Evolutionary conservation across 2,329 filamentous ascomycete genomes (phyloP).

Genomic region (Cryphonectria japonica): DNA sequence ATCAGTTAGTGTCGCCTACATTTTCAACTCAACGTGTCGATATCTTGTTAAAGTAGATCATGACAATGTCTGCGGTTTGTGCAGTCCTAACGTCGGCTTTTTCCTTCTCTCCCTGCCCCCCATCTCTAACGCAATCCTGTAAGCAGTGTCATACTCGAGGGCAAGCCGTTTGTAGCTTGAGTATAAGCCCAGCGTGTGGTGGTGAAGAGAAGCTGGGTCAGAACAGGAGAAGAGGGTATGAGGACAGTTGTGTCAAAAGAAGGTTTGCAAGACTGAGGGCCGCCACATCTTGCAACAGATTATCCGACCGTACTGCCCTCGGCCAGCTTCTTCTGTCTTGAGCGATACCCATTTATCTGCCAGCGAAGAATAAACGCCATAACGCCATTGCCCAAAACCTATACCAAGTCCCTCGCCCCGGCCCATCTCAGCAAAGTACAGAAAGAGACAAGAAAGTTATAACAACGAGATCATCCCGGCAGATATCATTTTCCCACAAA

Average conservation of each 20-base stretch:
- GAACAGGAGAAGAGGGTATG: background rate
- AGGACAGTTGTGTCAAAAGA: background rate
- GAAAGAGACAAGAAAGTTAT: background rate
- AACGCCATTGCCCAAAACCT: slow-evolving; percentile 12
- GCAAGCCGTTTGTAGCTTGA: background rate
- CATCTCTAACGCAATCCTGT: no score
- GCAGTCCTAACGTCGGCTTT: no score
- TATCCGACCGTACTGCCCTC: background rate
- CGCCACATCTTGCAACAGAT: background rate
- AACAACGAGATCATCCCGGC: background rate
- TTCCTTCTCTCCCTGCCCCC: no score
- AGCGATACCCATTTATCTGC: background rate
- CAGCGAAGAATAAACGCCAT: background rate
- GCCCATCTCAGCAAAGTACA: background rate
- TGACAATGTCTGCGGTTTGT: no score
- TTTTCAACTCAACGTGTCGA: no score
- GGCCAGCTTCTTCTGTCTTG: background rate
- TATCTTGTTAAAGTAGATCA: no score
- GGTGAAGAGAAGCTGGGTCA: background rate
- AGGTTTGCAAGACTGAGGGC: background rate
- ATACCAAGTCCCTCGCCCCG: no score
- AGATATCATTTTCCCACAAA: background rate
- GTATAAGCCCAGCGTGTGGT: background rate
- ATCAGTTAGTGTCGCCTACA: no score
- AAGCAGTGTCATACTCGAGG: no score